Conservation (phyloP, 176 grass and related monocot species). For the Bonia amplexicaulis region DNA sequence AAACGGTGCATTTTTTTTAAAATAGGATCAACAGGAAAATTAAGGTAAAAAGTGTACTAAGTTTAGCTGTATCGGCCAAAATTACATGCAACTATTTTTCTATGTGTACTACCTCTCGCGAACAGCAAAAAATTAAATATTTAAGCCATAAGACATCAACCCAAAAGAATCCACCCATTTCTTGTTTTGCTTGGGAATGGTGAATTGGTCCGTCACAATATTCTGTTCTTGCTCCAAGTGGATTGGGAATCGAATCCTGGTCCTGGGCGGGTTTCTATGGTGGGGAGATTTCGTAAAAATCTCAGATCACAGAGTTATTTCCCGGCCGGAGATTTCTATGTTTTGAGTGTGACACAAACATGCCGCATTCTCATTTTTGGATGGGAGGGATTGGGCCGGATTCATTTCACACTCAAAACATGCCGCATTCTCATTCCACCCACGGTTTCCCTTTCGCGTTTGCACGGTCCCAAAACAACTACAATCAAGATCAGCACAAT, state of each 20-base stretch:
- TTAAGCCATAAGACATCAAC: no score
- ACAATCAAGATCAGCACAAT: neutral
- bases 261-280: neutral
- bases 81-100: no score
- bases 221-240: conserved; percentile 9
- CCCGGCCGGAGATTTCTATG: no score
- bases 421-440: neutral
- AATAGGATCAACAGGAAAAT: no score
- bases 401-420: neutral
- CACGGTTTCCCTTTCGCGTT: neutral
- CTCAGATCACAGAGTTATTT: no score
- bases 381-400: neutral
- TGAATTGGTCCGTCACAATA: neutral
- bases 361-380: neutral
- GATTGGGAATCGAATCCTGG: conserved; percentile 15
- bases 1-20: no score
- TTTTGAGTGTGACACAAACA: no score
- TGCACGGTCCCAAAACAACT: neutral
- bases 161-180: neutral
- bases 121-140: no score
- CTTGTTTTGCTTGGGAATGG: neutral
- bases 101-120: no score
- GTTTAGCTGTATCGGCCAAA: no score
- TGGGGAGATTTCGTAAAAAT: neutral
- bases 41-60: no score